Evolutionary conservation across 2,329 filamentous ascomycete species (phyloP), one percentile per base, ranked within the genome.

Genomic region (Aspergillus proliferans): DNA sequence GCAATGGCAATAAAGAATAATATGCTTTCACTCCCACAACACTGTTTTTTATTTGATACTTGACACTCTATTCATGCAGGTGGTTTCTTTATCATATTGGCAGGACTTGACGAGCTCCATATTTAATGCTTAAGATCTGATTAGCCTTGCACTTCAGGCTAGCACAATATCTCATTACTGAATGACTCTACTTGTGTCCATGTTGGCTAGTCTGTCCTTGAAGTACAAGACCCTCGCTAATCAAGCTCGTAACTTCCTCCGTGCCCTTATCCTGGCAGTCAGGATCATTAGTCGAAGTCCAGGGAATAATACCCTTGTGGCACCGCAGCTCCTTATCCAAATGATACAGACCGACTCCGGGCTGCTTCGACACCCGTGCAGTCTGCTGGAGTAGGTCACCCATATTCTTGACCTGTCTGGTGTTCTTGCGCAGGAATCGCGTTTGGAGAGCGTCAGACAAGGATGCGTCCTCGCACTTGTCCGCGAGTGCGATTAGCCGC

Each of bases 391-490:
- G 41, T 21, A 61, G 47, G 47, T 61, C 58, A 3, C 50, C 57
- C 34, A 59, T 39, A 9, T 58, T 54, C 52, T 62, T 62, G 36
- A 62, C 49, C 39, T 61, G 54, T 42, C 48, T 55, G 7, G 56
- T 41, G 36, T 60, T 45, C 46, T 58, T 61, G 33, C 50, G 39
- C 38, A 62, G 41, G 47, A 55, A 61, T 12, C 52, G 50, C 14
- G 38, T 48, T 45, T 61, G 47, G 18, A 62, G 46, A 8, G 46
- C 48, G 12, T 54, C 46, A 10, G 49, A 36, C 8, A 59, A 45
- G 8, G 53, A 44, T 21, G 47, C 49, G 19, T 57, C 53, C n/a
- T 43, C 47, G n/a, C 21, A 21, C 38, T 55, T 54, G 9, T 45
- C 33, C 14, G 57, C 57, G 40, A 55, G 43, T 7, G 39, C n/a